These are phyloP conservation scores for Gossypium davidsonii DNA, from an alignment of 441 rosid genomes.

Conservation along the genomic window DNA sequence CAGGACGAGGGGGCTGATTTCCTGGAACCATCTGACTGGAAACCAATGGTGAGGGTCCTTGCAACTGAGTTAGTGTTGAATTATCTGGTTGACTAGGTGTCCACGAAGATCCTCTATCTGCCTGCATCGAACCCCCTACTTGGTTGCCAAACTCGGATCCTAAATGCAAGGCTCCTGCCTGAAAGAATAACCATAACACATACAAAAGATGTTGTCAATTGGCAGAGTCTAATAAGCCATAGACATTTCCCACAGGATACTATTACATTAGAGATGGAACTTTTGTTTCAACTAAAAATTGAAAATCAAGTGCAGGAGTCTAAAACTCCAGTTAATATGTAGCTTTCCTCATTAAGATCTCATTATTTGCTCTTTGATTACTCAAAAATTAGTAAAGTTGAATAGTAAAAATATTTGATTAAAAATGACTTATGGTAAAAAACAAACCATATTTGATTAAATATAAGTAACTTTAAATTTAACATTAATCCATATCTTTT, in stretches of 20 bases:
- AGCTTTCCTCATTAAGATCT: background rate
- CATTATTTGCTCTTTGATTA: background rate
- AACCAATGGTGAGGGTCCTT: constrained; percentile 40
- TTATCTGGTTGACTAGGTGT: constrained; percentile 56
- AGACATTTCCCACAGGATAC: background rate
- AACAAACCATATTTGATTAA: background rate
- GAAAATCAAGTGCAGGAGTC: background rate
- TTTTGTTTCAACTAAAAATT: background rate
- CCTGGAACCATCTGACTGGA: constrained; percentile 58
- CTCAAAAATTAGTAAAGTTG: background rate
- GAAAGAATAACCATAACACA: constrained; percentile 5
- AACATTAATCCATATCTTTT: background rate
- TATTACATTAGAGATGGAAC: background rate
- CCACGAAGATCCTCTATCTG: constrained; percentile 78
- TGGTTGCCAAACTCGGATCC: constrained; percentile 62
- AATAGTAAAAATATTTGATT: background rate
- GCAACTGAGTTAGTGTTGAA: constrained; percentile 40
- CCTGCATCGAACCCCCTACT: constrained; percentile 48
- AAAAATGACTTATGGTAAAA: background rate
- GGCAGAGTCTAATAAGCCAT: background rate
- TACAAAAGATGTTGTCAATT: background rate
- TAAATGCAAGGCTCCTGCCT: constrained; percentile 62
- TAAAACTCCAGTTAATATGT: background rate
- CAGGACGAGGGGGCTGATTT: constrained; percentile 50
- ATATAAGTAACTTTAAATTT: background rate